phyloP scores from a whole-genome alignment of 768 basidiomycete species.

The Daedaleopsis sinensis region DNA sequence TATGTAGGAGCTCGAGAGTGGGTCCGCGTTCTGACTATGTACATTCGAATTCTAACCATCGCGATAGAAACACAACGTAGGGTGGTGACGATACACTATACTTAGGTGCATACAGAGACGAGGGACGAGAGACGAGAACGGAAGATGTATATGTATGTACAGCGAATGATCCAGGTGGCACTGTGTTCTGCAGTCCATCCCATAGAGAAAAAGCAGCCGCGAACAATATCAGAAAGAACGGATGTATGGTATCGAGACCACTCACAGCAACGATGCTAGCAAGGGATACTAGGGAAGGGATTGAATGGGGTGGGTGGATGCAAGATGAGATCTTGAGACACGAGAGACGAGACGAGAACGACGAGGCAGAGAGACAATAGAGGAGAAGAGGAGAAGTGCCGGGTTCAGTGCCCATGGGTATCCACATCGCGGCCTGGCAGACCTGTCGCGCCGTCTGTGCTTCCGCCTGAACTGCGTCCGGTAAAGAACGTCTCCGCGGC shows the following conservation, averaged over 20 bases:
- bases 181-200: background rate
- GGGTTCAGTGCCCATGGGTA: conserved; percentile 19
- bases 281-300: background rate
- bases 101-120: conserved; percentile 13
- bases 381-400: background rate
- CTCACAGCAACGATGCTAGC: conserved; percentile 1
- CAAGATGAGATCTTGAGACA: background rate
- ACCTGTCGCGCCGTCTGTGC: conserved; percentile 23
- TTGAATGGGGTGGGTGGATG: background rate
- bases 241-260: background rate
- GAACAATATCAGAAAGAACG: background rate
- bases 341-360: background rate
- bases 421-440: conserved; percentile 23
- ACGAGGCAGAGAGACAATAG: background rate
- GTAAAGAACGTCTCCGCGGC: conserved; percentile 75
- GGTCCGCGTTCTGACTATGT: background rate
- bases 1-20: too few relatives aligned
- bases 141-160: background rate
- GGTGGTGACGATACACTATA: conserved; percentile 7
- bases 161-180: background rate
- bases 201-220: background rate
- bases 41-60: background rate
- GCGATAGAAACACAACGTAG: background rate
- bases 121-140: too few relatives aligned
- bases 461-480: conserved; percentile 33